A percentile compares a stretch with the other conserved stretches of the same genome.
Evolutionary conservation across 2,329 filamentous ascomycete genomes (phyloP).

Genomic region (Penicillium oxalicum): DNA sequence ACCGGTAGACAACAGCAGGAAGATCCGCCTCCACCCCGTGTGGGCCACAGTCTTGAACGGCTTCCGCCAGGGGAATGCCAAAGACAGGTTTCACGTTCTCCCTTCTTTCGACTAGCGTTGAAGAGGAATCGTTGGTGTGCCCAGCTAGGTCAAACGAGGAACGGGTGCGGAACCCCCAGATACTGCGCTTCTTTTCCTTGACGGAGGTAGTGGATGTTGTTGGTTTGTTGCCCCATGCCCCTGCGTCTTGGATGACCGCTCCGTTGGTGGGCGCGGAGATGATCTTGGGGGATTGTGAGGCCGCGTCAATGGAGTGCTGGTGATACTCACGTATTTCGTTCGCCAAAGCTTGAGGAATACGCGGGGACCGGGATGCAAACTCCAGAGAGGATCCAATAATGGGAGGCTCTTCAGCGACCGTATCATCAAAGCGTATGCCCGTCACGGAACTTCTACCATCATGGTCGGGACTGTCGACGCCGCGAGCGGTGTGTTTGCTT

Average conservation of each 20-base stretch:
- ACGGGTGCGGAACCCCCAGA: slow-evolving; percentile 60
- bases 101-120: slow-evolving; percentile 42
- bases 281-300: slow-evolving; percentile 39
- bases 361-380: slow-evolving; percentile 29
- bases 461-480: slow-evolving; percentile 36
- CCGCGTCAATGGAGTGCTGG: slow-evolving; percentile 22
- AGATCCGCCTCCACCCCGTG: slow-evolving; percentile 65
- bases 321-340: slow-evolving; percentile 26
- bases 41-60: slow-evolving; percentile 73
- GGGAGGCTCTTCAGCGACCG: slow-evolving; percentile 53
- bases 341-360: slow-evolving; percentile 25
- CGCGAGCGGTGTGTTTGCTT: slow-evolving; percentile 27
- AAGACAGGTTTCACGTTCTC: slow-evolving; percentile 68
- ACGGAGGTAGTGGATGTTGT: slow-evolving; percentile 39
- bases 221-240: slow-evolving; percentile 78
- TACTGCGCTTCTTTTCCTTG: slow-evolving; percentile 74
- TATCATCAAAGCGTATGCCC: slow-evolving; percentile 52
- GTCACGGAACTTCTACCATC: slow-evolving; percentile 36
- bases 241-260: slow-evolving; percentile 72
- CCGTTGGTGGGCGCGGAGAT: slow-evolving; percentile 86
- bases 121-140: slow-evolving; percentile 28
- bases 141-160: slow-evolving; percentile 61
- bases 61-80: slow-evolving; percentile 76
- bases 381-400: slow-evolving; percentile 42
- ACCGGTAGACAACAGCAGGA: slow-evolving; percentile 90